Conservation (phyloP, 2,329 filamentous ascomycete species). For the Colletotrichum cordylinicola region DNA sequence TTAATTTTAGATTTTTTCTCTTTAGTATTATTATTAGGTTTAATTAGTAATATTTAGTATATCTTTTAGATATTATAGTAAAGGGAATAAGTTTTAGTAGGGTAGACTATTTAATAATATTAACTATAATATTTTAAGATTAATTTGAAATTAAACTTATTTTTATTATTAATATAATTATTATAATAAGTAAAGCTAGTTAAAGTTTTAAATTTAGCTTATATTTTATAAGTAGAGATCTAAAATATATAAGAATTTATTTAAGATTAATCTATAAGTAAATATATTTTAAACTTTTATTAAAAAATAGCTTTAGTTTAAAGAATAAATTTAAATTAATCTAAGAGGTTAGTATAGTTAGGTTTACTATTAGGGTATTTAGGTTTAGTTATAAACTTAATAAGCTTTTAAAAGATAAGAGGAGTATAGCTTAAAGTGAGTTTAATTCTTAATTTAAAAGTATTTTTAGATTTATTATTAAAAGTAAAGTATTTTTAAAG, state of each 20-base stretch:
- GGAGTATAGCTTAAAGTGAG: neutral
- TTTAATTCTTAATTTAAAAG: neutral
- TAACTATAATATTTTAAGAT: neutral
- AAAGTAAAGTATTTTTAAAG: neutral
- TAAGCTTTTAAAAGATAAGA: neutral
- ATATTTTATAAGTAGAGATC: neutral
- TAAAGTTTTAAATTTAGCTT: neutral
- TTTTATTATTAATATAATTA: neutral
- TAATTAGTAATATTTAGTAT: neutral
- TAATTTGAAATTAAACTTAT: neutral
- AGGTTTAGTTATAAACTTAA: neutral
- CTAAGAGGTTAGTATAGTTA: neutral
- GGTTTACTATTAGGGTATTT: neutral
- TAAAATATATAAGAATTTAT: neutral
- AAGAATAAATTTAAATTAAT: neutral
- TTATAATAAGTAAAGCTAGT: neutral
- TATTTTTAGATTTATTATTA: neutral
- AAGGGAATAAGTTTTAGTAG: neutral
- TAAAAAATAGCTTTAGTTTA: neutral
- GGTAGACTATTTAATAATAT: neutral
- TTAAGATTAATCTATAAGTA: neutral
- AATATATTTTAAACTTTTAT: neutral
- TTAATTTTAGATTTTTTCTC: neutral
- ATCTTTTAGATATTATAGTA: neutral
- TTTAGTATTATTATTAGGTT: neutral